Percentiles rank a stretch among this genome's conserved stretches.
These are phyloP conservation scores for Aspergillus awamori DNA, from an alignment of 2,329 filamentous ascomycete species.

Conservation along the genomic window DNA sequence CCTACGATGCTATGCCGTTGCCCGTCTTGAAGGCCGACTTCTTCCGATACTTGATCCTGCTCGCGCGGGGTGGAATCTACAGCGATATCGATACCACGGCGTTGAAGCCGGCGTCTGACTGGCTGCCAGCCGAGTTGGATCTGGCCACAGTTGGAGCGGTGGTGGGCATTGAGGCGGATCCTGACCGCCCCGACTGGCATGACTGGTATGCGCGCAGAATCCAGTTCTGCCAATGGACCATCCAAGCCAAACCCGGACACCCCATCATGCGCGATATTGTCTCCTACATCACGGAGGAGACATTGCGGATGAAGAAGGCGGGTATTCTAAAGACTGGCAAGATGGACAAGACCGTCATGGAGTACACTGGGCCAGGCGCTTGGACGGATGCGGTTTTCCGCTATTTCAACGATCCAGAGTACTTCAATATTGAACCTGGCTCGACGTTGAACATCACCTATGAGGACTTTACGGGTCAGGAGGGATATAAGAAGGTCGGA, in stretches of 20 bases:
- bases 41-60: constrained; percentile 73
- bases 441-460: constrained; percentile 77
- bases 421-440: constrained; percentile 73
- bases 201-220: constrained; percentile 96
- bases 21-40: constrained; percentile 79
- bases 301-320: constrained; percentile 70
- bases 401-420: constrained; percentile 89
- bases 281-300: constrained; percentile 79
- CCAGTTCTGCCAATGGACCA: constrained; percentile 99
- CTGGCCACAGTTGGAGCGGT: constrained; percentile 80
- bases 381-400: constrained; percentile 93
- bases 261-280: constrained; percentile 88
- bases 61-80: constrained; percentile 81
- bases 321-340: constrained; percentile 66
- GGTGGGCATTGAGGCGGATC: constrained; percentile 94
- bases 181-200: constrained; percentile 87
- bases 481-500: constrained; percentile 78
- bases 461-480: constrained; percentile 87
- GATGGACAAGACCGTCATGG: constrained; percentile 75
- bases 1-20: constrained; percentile 72
- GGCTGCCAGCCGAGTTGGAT: constrained; percentile 80
- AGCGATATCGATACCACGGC: constrained; percentile 90
- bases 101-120: constrained; percentile 79
- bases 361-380: constrained; percentile 89
- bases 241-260: constrained; percentile 92